phyloP scores from a whole-genome alignment of 1,139 yeast genomes.

The Saccharomyces hybrid region DNA sequence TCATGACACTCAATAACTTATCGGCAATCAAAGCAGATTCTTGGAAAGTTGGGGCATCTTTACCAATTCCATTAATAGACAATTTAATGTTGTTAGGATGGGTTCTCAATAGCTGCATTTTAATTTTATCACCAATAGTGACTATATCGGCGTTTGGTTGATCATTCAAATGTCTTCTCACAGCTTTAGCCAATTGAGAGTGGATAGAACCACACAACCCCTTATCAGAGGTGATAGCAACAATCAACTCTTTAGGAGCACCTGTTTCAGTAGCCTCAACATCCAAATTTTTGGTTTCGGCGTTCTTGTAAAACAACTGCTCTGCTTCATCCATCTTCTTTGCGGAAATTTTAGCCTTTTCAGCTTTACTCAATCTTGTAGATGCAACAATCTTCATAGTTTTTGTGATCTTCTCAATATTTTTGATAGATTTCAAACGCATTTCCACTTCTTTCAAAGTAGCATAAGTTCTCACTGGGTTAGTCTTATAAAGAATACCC shows the following conservation, averaged over 20 bases:
- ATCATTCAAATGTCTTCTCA: conserved; percentile 58
- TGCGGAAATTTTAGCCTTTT: conserved; percentile 87
- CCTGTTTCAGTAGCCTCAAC: conserved; percentile 37
- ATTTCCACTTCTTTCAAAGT: conserved; percentile 97
- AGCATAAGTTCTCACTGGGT: conserved; percentile 70
- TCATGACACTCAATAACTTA: conserved; percentile 57
- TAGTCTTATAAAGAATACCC: background rate
- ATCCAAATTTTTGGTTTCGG: conserved; percentile 59
- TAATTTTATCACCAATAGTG: conserved; percentile 90
- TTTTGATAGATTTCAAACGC: conserved; percentile 96
- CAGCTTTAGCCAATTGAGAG: conserved; percentile 84
- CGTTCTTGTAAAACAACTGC: conserved; percentile 66
- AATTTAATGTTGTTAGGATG: conserved; percentile 61
- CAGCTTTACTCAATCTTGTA: conserved; percentile 92
- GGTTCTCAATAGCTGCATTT: conserved; percentile 81
- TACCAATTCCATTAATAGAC: conserved; percentile 86
- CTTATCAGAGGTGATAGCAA: conserved; percentile 93
- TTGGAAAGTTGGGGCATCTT: conserved; percentile 88
- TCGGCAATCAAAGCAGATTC: conserved; percentile 89
- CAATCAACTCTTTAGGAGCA: conserved; percentile 57
- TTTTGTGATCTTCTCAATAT: conserved; percentile 98
- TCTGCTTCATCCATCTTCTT: conserved; percentile 81
- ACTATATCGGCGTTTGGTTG: conserved; percentile 71
- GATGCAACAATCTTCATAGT: conserved; percentile 99
- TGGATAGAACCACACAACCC: conserved; percentile 99